phyloP scores from a whole-genome alignment of 2,329 filamentous ascomycete genomes.

The Aspergillus oerlinghausenensis region DNA sequence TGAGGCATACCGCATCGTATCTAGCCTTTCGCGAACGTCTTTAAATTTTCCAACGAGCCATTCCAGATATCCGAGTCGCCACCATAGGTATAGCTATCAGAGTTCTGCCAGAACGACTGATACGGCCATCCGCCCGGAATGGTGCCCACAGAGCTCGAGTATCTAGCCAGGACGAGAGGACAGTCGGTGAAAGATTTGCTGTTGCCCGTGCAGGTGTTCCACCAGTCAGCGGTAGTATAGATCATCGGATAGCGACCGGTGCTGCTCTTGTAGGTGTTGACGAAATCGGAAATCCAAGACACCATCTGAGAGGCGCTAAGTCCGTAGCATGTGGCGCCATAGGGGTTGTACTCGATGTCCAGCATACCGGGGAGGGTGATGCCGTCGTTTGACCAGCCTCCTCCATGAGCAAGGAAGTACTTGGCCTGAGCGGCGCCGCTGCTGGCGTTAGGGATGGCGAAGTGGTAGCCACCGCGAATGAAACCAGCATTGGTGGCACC shows the following conservation, averaged over 20 bases:
- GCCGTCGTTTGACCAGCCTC: slow-evolving; percentile 52
- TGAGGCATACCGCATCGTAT: background rate
- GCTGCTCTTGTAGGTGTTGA: slow-evolving; percentile 45
- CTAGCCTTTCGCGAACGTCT: slow-evolving; percentile 21
- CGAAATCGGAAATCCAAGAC: slow-evolving; percentile 52
- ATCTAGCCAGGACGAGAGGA: slow-evolving; percentile 48
- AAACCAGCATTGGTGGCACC: slow-evolving; percentile 49
- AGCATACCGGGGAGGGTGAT: slow-evolving; percentile 56
- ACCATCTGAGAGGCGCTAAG: slow-evolving; percentile 46
- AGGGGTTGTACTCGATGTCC: slow-evolving; percentile 47
- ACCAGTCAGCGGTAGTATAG: slow-evolving; percentile 53
- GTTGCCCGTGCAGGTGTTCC: slow-evolving; percentile 51
- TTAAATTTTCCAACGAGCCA: slow-evolving; percentile 35
- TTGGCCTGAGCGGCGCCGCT: slow-evolving; percentile 47
- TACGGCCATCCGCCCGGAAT: slow-evolving; percentile 50
- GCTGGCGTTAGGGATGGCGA: slow-evolving; percentile 45
- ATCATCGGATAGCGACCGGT: slow-evolving; percentile 51
- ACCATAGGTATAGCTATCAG: slow-evolving; percentile 46
- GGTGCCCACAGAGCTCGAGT: slow-evolving; percentile 38
- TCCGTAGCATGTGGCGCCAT: slow-evolving; percentile 43
- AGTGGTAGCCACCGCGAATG: slow-evolving; percentile 56
- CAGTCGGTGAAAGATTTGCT: slow-evolving; percentile 43
- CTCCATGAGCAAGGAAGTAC: slow-evolving; percentile 51
- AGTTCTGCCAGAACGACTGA: slow-evolving; percentile 55
- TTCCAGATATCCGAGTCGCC: slow-evolving; percentile 53